A percentile compares a stretch with the other conserved stretches of the same genome.
Evolutionary conservation across 495 filamentous ascomycete genomes (phyloP).

Genomic region (Aspergillus funiculosus): DNA sequence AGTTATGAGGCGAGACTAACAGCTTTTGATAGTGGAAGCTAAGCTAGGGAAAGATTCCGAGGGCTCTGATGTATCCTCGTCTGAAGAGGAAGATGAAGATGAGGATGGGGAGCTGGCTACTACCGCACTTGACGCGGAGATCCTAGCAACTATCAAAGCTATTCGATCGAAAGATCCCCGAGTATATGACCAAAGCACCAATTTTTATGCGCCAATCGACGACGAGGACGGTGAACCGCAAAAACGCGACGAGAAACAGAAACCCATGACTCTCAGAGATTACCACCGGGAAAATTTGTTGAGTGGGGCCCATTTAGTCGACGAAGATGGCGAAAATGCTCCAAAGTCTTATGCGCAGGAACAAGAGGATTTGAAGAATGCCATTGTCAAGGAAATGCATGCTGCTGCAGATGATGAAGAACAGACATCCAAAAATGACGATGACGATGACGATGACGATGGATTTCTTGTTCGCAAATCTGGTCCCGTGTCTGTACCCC

Average conservation of each 20-base stretch:
- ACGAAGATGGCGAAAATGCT: slow-evolving; percentile 39
- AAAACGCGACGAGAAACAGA: slow-evolving; percentile 55
- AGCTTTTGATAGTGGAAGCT: slow-evolving; percentile 64
- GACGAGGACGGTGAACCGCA: slow-evolving; percentile 40
- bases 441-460: slow-evolving; percentile 60
- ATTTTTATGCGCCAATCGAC: slow-evolving; percentile 67
- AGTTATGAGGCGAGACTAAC: too few species aligned
- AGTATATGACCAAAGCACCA: slow-evolving; percentile 73
- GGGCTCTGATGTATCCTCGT: slow-evolving; percentile 30
- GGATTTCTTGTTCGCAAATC: slow-evolving; percentile 63
- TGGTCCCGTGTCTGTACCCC: slow-evolving; percentile 33
- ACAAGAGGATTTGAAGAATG: slow-evolving; percentile 72
- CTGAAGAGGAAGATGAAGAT: slow-evolving; percentile 72
- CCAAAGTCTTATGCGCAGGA: slow-evolving; percentile 76
- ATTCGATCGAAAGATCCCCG: slow-evolving; percentile 85
- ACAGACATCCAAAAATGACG: slow-evolving; percentile 37
- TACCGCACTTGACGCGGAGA: slow-evolving; percentile 75
- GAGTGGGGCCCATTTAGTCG: slow-evolving; percentile 52
- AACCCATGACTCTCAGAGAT: slow-evolving; percentile 79
- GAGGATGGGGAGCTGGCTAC: slow-evolving; percentile 82
- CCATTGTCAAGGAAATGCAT: slow-evolving; percentile 75
- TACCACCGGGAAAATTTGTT: slow-evolving; percentile 87
- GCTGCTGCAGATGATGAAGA: slow-evolving; percentile 44
- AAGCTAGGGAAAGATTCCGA: slow-evolving; percentile 59
- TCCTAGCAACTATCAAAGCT: slow-evolving; percentile 74